phyloP scores from a whole-genome alignment of 2,329 filamentous ascomycete genomes.

The Pseudocercospora musae region DNA sequence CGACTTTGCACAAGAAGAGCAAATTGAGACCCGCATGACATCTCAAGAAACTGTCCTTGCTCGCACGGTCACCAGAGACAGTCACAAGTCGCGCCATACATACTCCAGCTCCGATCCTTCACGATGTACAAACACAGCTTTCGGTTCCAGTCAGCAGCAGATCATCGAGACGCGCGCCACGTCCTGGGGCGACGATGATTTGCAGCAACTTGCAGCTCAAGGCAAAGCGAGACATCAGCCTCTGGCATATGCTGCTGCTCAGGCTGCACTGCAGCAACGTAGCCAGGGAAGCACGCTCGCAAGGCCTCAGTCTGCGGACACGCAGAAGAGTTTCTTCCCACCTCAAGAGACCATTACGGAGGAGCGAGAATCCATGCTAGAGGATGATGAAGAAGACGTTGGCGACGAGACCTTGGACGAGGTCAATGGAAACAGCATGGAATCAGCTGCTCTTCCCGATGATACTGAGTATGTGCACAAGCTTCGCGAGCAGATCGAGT shows the following conservation, averaged over 20 bases:
- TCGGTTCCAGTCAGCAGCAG: conserved; percentile 52
- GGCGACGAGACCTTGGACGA: conserved; percentile 17
- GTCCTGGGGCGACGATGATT: conserved; percentile 49
- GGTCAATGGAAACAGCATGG: conserved; percentile 15
- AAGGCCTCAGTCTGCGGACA: conserved; percentile 14
- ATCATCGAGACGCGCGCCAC: conserved; percentile 54
- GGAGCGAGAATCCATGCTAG: not conserved
- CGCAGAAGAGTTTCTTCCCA: conserved; percentile 2
- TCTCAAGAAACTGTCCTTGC: conserved; percentile 33
- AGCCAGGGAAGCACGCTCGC: conserved; percentile 5
- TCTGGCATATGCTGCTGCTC: conserved; percentile 27
- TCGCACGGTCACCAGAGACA: conserved; percentile 42
- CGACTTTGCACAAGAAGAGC: conserved; percentile 6
- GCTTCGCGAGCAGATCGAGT: conserved; percentile 23
- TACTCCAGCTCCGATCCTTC: conserved; percentile 53
- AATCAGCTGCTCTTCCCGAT: conserved; percentile 20
- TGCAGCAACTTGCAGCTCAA: conserved; percentile 26
- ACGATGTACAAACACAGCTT: conserved; percentile 44
- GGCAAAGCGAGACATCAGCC: conserved; percentile 49
- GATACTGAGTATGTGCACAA: conserved; percentile 22
- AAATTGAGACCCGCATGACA: conserved; percentile 18
- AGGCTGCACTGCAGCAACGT: conserved; percentile 23
- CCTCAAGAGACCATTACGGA: not conserved
- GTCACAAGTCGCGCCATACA: conserved; percentile 28
- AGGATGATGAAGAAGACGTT: conserved; percentile 4